Percentiles rank a stretch among this genome's conserved stretches.
Evolutionary conservation across 2,329 filamentous ascomycete genomes (phyloP).

Genomic region (Talaromyces sp.): DNA sequence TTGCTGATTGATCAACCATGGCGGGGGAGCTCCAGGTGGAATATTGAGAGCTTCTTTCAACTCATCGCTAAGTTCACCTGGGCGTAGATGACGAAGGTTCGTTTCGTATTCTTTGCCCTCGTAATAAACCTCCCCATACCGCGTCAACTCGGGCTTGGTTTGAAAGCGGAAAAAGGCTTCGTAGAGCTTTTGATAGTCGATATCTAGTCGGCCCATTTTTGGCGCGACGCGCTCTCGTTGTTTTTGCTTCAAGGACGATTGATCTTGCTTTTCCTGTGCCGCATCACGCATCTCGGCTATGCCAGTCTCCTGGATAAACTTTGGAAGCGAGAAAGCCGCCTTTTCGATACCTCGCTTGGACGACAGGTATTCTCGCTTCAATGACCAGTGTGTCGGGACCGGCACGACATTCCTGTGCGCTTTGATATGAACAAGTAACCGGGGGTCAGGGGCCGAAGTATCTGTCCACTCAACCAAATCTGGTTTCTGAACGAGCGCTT

Average conservation of each 20-base stretch:
- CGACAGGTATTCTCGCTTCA: constrained; percentile 95
- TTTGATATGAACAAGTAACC: constrained; percentile 88
- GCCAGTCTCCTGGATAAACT: constrained; percentile 95
- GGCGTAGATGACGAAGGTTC: constrained; percentile 81
- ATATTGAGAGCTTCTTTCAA: constrained; percentile 92
- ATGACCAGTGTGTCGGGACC: constrained; percentile 86
- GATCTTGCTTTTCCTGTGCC: constrained; percentile 89
- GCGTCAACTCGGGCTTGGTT: constrained; percentile 87
- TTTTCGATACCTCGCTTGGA: constrained; percentile 98
- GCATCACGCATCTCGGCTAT: constrained; percentile 98
- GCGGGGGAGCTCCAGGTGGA: constrained; percentile 84
- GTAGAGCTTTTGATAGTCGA: constrained; percentile 97
- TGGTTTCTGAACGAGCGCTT: constrained; percentile 82
- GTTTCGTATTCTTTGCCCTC: constrained; percentile 98
- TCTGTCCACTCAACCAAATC: constrained; percentile 98
- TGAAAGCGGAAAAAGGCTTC: constrained; percentile 98
- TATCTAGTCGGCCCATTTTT: constrained; percentile 95
- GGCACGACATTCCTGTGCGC: constrained; percentile 92
- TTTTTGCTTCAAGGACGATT: constrained; percentile 88
- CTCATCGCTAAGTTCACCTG: constrained; percentile 83
- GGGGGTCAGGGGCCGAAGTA: constrained; percentile 82
- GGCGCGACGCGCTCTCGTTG: constrained; percentile 89
- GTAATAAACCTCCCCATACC: constrained; percentile 98
- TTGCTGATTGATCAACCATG: constrained; percentile 97
- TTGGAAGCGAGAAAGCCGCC: constrained; percentile 82